phyloP scores from a whole-genome alignment of 2,329 filamentous ascomycete species.

The Cladosporium sp. region DNA sequence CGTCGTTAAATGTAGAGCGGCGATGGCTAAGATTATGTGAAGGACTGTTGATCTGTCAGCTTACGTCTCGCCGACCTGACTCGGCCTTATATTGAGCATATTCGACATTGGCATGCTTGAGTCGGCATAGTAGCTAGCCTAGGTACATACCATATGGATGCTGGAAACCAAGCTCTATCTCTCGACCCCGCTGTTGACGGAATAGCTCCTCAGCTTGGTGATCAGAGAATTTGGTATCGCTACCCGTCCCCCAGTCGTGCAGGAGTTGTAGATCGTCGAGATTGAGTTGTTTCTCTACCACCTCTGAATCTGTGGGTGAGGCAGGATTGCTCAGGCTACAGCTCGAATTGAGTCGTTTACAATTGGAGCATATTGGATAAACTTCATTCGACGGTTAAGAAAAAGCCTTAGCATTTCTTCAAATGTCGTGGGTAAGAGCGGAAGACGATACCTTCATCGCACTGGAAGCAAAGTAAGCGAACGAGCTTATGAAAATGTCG shows the following conservation, averaged over 20 bases:
- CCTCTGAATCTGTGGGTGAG: neutral
- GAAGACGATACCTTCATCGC: too few species aligned
- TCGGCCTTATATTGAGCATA: too few species aligned
- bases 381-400: too few species aligned
- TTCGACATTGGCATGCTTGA: too few species aligned
- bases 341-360: slow-evolving; percentile 8
- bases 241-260: slow-evolving; percentile 12
- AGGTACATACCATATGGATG: slow-evolving; percentile 12
- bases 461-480: slow-evolving; percentile 11
- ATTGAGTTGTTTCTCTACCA: slow-evolving; percentile 2
- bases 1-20: slow-evolving; percentile 15
- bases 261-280: slow-evolving; percentile 15
- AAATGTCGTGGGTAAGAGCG: too few species aligned
- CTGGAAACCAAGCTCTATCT: slow-evolving; percentile 8
- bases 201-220: neutral
- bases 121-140: neutral
- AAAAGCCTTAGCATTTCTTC: too few species aligned
- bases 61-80: too few species aligned
- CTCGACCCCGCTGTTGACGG: slow-evolving; percentile 2
- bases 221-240: slow-evolving; percentile 1
- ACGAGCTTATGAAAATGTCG: neutral
- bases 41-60: neutral
- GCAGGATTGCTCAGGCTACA: slow-evolving; percentile 10
- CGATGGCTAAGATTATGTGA: slow-evolving; percentile 13
- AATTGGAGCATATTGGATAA: slow-evolving; percentile 14